phyloP scores from a whole-genome alignment of 306 rosid genomes.

The Trifolium dubium region DNA sequence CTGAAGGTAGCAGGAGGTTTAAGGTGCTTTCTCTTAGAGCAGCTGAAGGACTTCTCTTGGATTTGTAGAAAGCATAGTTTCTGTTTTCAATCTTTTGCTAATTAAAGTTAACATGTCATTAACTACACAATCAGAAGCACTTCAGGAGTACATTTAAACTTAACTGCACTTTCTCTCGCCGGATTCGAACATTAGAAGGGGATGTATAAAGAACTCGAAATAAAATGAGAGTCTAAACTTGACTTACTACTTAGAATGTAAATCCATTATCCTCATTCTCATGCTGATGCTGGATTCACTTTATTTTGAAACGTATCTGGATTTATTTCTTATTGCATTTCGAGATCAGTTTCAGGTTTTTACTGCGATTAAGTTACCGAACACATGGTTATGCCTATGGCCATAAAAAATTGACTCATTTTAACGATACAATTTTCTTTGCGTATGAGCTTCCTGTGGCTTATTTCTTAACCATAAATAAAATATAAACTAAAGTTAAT shows the following conservation, averaged over 20 bases:
- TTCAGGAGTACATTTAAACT: constrained; percentile 35
- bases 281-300: constrained; percentile 37
- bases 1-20: constrained; percentile 43
- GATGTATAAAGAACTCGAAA: constrained; percentile 37
- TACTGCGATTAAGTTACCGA: constrained; percentile 1
- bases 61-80: constrained; percentile 33
- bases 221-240: constrained; percentile 39
- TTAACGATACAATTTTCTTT: not conserved
- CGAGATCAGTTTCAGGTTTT: constrained; percentile 27
- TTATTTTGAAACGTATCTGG: constrained; percentile 31
- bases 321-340: constrained; percentile 23
- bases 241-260: constrained; percentile 41
- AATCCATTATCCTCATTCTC: constrained; percentile 34
- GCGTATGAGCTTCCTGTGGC: not conserved
- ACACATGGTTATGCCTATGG: constrained; percentile 20
- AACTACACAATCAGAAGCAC: constrained; percentile 34
- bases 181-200: constrained; percentile 17
- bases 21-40: constrained; percentile 39
- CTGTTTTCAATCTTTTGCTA: constrained; percentile 39
- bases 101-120: constrained; percentile 42
- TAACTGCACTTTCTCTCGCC: constrained; percentile 29
- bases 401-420: constrained; percentile 17
- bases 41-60: constrained; percentile 37
- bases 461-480: not conserved
- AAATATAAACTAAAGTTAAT: not conserved